A percentile compares a stretch with the other conserved stretches of the same genome.
Conservation (phyloP, 2,329 filamentous ascomycete species). For the Sarocladium strictum region DNA sequence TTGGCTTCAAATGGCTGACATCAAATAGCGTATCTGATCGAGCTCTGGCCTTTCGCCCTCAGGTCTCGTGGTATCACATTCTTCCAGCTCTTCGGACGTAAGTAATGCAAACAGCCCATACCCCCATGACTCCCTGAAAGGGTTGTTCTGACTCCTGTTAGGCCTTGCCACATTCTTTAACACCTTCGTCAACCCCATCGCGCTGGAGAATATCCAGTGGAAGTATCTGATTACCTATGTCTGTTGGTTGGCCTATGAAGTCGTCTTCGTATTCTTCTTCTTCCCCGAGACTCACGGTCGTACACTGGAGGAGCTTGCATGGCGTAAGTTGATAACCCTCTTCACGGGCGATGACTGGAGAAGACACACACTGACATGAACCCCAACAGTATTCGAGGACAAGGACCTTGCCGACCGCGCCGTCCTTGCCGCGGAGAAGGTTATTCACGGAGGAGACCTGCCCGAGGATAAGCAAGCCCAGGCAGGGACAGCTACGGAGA, state of each 20-base stretch:
- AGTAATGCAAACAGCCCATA: too few relatives aligned
- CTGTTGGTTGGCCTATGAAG: slow-evolving; percentile 18
- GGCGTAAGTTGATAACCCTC: slow-evolving; percentile 11
- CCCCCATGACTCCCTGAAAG: neutral
- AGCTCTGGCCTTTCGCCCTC: slow-evolving; percentile 52
- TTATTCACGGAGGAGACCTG: slow-evolving; percentile 14
- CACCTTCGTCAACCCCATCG: slow-evolving; percentile 18
- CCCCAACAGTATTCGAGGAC: slow-evolving; percentile 23
- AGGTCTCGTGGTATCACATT: slow-evolving; percentile 48
- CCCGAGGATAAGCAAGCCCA: neutral
- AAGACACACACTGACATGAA: neutral
- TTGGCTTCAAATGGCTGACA: neutral
- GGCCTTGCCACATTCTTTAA: slow-evolving; percentile 14
- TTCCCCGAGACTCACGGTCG: slow-evolving; percentile 74
- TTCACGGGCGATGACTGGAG: neutral
- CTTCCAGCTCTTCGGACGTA: slow-evolving; percentile 37
- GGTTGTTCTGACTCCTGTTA: neutral
- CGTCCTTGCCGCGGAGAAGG: slow-evolving; percentile 23
- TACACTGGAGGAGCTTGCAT: slow-evolving; percentile 56
- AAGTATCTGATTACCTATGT: slow-evolving; percentile 16
- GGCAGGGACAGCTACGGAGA: neutral
- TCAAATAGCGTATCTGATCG: slow-evolving; percentile 43
- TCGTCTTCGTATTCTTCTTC: slow-evolving; percentile 61
- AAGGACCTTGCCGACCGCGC: slow-evolving; percentile 22
- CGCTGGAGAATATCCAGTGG: slow-evolving; percentile 14